Percentiles rank a stretch among this genome's conserved stretches.
phyloP scores from a whole-genome alignment of 1,284 basidiomycete species.

The Cronartium quercuum region DNA sequence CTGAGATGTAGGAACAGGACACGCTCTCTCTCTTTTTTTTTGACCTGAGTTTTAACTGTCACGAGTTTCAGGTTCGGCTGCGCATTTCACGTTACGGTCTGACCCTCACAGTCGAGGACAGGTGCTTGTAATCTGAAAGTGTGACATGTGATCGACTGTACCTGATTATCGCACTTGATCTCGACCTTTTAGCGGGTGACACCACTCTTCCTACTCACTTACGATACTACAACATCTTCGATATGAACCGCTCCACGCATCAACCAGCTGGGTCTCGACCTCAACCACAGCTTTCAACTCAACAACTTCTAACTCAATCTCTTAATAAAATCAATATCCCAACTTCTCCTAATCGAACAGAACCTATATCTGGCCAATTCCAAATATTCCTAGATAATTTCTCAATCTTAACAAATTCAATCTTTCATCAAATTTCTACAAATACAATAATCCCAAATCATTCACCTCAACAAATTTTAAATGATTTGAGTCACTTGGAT shows the following conservation, averaged over 20 bases:
- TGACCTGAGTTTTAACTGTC: too few relatives aligned
- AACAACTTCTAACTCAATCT: background rate
- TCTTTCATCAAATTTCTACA: constrained; percentile 21
- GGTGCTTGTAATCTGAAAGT: background rate
- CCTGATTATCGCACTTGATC: background rate
- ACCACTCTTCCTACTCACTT: background rate
- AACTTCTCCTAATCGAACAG: background rate
- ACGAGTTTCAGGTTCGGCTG: too few relatives aligned
- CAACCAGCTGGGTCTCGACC: background rate
- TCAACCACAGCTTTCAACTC: background rate
- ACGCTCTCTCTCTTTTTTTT: too few relatives aligned
- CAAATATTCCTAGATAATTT: constrained; percentile 13
- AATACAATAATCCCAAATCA: background rate
- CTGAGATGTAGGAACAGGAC: background rate
- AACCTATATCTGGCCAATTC: constrained; percentile 20
- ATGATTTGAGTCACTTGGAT: constrained; percentile 4
- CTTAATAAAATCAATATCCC: background rate
- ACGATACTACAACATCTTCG: background rate
- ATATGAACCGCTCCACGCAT: background rate
- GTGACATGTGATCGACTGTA: background rate
- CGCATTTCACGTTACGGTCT: too few relatives aligned
- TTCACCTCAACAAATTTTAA: background rate
- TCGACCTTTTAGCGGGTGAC: background rate
- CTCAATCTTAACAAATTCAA: constrained; percentile 11
- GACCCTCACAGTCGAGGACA: background rate